Evolutionary conservation across 108 stramenopile genomes (phyloP), one percentile per base, ranked within the genome.

Genomic region (Cyclotella choctawhatcheeana): DNA sequence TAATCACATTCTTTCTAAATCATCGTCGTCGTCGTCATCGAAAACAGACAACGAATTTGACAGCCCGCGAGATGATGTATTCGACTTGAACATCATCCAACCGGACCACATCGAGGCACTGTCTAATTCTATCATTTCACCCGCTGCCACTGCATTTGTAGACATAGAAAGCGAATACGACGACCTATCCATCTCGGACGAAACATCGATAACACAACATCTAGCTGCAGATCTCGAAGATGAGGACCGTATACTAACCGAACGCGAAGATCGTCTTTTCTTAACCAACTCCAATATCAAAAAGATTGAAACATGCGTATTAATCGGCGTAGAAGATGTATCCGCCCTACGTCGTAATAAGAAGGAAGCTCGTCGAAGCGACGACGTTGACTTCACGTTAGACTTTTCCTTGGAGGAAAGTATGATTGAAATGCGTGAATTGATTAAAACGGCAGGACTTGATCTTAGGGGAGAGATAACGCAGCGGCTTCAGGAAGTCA

Each of bases 371-470:
- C 44, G 63, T 24, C 52, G 53, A 37, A 34, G 17, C 13, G 13
- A 35, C 14, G 18, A 32, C 5, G 0, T 21, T 30, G 18, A 22
- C 2, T 69, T 26, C 35, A 56, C 55, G 22, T 21, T 44, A 7
- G 80, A 74, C 44, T 95, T 96, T 70, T 79, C 91, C 21, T 82
- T 99, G 1, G 92, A 96, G 43, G 97, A 97, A 73, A 89, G 87
- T 69, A 82, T 99, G 90, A 82, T 68, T 0, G 98, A 99, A 88
- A 93, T 99, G 89, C 79, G 91, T 48, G 96, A 97, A 74, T 69
- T 99, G 25, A 87, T 93, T 45, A 86, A 84, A 58, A 97, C 98
- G 2, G 94, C 97, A 21, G 96, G 97, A n/a, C 60, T 99, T 58
- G 71, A 87, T 1, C 79, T 84, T 6, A 79, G 75, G 5, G 91